Percentiles rank a stretch among this genome's conserved stretches.
These are phyloP conservation scores for Knoxdaviesia capensis DNA, from an alignment of 2,329 filamentous ascomycete genomes.

Conservation along the genomic window DNA sequence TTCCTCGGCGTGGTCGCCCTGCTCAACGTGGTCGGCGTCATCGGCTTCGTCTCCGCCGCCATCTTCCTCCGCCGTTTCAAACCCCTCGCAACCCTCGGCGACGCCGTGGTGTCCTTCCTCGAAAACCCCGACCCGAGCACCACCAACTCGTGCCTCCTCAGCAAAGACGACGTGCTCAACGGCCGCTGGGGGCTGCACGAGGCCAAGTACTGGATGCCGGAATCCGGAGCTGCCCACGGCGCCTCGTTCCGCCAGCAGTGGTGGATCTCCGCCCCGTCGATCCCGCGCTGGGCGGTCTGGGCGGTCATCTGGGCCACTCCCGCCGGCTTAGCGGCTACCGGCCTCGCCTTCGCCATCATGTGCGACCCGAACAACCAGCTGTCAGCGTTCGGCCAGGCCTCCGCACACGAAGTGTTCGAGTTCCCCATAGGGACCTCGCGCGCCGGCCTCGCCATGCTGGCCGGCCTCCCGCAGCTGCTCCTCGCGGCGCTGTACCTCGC, in stretches of 20 bases:
- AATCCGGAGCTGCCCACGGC: too few species aligned
- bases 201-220: slow-evolving; percentile 20
- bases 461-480: slow-evolving; percentile 26
- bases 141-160: slow-evolving; percentile 21
- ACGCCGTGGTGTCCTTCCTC: slow-evolving; percentile 29
- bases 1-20: slow-evolving; percentile 22
- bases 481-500: slow-evolving; percentile 25
- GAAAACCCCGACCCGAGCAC: slow-evolving; percentile 22
- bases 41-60: slow-evolving; percentile 16
- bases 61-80: slow-evolving; percentile 13
- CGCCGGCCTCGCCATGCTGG: slow-evolving; percentile 16
- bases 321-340: slow-evolving; percentile 16
- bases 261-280: slow-evolving; percentile 24
- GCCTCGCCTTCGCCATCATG: slow-evolving; percentile 16
- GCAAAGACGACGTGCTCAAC: slow-evolving; percentile 21
- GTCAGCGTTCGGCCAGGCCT: slow-evolving; percentile 18
- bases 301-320: slow-evolving; percentile 17
- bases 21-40: slow-evolving; percentile 17
- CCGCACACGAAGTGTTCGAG: slow-evolving; percentile 14
- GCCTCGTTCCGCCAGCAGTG: slow-evolving; percentile 12
- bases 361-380: slow-evolving; percentile 11
- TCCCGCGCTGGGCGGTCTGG: slow-evolving; percentile 20
- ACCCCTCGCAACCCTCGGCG: slow-evolving; percentile 28
- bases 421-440: slow-evolving; percentile 9
- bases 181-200: slow-evolving; percentile 22